Percentiles rank a stretch among this genome's conserved stretches.
Evolutionary conservation across 192 early-diverging fungal genomes (phyloP).

Genomic region (Entrophospora sp.): DNA sequence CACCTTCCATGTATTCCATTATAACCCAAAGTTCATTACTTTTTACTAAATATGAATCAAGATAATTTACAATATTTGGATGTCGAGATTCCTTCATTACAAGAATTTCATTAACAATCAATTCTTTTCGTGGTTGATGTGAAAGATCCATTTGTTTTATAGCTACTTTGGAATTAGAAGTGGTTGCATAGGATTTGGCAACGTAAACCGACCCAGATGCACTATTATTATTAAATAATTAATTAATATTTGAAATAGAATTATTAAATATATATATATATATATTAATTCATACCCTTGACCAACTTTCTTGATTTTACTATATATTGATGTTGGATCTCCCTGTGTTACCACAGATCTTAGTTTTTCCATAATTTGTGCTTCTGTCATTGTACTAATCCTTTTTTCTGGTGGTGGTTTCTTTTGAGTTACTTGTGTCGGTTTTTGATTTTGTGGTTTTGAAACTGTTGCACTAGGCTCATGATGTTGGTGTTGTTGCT

Average conservation of each 20-base stretch:
- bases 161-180: slow-evolving; percentile 63
- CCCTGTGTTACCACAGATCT: slow-evolving; percentile 77
- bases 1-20: slow-evolving; percentile 92
- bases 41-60: slow-evolving; percentile 67
- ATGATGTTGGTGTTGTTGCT: no score
- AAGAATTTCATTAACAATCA: slow-evolving; percentile 90
- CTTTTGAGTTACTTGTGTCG: slow-evolving; percentile 25
- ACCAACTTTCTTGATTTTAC: slow-evolving; percentile 83
- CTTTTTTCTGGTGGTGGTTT: slow-evolving; percentile 58
- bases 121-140: slow-evolving; percentile 92
- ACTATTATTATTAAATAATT: slow-evolving; percentile 29
- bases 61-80: slow-evolving; percentile 77
- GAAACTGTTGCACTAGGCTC: no score
- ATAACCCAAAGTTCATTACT: slow-evolving; percentile 85
- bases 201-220: slow-evolving; percentile 93
- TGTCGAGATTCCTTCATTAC: slow-evolving; percentile 81
- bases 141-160: slow-evolving; percentile 97
- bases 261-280: not conserved
- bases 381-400: slow-evolving; percentile 81
- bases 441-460: slow-evolving; percentile 25
- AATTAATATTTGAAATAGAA: slow-evolving; percentile 5
- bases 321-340: slow-evolving; percentile 79
- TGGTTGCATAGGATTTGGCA: slow-evolving; percentile 62
- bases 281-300: slow-evolving; percentile 56
- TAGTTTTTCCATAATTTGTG: slow-evolving; percentile 91